A percentile compares a stretch with the other conserved stretches of the same genome.
These are phyloP conservation scores for Phoma sp. DNA, from an alignment of 2,329 filamentous ascomycete species.

Conservation along the genomic window DNA sequence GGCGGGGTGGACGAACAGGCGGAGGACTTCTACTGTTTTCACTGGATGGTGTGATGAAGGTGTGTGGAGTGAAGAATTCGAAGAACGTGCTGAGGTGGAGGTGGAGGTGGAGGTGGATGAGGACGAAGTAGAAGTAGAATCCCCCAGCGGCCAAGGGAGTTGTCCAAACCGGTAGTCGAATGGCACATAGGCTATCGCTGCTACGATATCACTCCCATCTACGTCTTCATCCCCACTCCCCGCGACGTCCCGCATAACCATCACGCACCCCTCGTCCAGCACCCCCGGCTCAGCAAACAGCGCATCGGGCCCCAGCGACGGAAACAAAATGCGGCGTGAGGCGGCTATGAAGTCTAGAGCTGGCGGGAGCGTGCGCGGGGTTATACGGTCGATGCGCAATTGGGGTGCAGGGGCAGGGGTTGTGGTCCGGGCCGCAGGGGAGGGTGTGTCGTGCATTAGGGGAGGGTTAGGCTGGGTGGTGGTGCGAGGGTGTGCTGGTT, in stretches of 20 bases:
- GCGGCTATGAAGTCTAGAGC: slow-evolving; percentile 12
- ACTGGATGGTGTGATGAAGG: not conserved
- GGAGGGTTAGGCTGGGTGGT: not conserved
- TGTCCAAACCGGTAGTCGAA: slow-evolving; percentile 11
- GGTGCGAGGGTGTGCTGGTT: not conserved
- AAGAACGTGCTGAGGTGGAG: not conserved
- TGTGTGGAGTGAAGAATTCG: not conserved
- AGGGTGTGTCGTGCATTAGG: slow-evolving; percentile 4
- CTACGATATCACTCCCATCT: not conserved
- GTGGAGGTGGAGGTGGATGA: not conserved
- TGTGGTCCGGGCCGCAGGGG: not conserved
- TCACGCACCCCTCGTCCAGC: not conserved
- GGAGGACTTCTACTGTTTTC: slow-evolving; percentile 21
- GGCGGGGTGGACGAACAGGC: slow-evolving; percentile 15
- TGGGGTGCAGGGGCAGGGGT: too few species aligned
- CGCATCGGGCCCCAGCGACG: slow-evolving; percentile 1
- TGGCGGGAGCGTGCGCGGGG: not conserved
- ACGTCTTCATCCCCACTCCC: not conserved
- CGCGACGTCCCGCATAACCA: not conserved
- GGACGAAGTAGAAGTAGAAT: not conserved
- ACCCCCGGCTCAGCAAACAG: not conserved
- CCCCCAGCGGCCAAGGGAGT: not conserved
- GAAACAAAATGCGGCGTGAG: slow-evolving; percentile 14
- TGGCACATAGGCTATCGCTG: slow-evolving; percentile 3
- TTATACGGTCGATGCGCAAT: slow-evolving; percentile 14